A percentile compares a stretch with the other conserved stretches of the same genome.
Evolutionary conservation across 208 protist species (phyloP).

Genomic region (Acanthamoeba quina): DNA sequence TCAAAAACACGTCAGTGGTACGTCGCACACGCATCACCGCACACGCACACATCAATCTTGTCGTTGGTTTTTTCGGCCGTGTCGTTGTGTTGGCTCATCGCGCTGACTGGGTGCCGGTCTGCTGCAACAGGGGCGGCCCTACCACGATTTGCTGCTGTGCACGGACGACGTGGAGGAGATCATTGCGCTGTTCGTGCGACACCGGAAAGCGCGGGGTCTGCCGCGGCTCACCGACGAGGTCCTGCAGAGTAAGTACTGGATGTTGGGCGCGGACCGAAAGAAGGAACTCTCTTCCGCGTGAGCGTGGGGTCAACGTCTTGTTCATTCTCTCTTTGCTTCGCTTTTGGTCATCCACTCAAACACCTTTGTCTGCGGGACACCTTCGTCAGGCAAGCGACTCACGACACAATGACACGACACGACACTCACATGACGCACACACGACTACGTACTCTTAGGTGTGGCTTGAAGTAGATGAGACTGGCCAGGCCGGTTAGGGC

Average conservation of each 20-base stretch:
- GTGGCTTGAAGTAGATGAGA: background rate
- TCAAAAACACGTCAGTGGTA: conserved; percentile 9
- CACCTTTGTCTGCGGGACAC: background rate
- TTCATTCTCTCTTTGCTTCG: background rate
- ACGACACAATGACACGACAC: no score
- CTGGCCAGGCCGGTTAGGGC: background rate
- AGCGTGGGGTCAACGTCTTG: background rate
- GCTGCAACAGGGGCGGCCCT: background rate
- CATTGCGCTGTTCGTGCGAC: conserved; percentile 37
- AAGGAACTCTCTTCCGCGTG: conserved; percentile 11
- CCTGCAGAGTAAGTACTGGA: conserved; percentile 53
- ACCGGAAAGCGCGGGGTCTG: background rate
- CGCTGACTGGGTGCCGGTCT: background rate
- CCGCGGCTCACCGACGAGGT: conserved; percentile 50
- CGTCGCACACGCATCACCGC: background rate
- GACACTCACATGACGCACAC: background rate
- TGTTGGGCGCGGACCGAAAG: background rate
- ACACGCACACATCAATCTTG: no score
- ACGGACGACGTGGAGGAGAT: conserved; percentile 57
- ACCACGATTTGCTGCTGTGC: conserved; percentile 54
- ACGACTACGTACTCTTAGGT: background rate
- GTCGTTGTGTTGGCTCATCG: no score
- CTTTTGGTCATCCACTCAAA: background rate
- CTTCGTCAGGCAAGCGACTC: background rate
- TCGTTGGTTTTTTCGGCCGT: no score